Base-by-base conservation (phyloP, 2,329 filamentous ascomycete genomes). In the Arthrinium phaeospermum region DNA sequence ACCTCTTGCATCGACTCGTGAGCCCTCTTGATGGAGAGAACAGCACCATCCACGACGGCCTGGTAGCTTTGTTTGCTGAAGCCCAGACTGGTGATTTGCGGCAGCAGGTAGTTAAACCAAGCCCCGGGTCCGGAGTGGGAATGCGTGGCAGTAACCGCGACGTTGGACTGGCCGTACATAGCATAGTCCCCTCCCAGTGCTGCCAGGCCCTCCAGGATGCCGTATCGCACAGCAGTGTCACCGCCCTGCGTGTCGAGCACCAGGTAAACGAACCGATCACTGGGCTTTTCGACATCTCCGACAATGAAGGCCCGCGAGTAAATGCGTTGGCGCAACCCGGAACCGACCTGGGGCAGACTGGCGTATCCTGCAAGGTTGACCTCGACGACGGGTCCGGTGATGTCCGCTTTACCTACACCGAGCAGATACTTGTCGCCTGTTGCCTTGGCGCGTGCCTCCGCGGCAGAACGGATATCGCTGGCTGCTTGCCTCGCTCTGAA, bases 301-400 rank as follows among this genome's bases (percentile, higher is more conserved):
- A 98, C 85, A 76, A 98, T 96, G 82, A 98, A 98, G 44, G 95
- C 92, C 71, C 95, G 91, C 22, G 94, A 94, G 82, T 95, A 95
- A 30, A 98, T 86, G 71, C 95, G 89, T 83, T 98, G 95, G 64
- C 94, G 91, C 68, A 98, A 85, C 37, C 95, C 95, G 7, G 90
- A 91, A 67, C 95, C 95, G n/a, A 93, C 83, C 82, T 98, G 95
- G 61, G 89, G 89, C 19, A 90, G 85, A 80, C 94, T 91, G 41
- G 95, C 94, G 83, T 97, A 97, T 74, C 95, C 95, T 87, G 95
- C 96, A 82, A 98, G 89, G 79, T 94, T 94, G 82, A 98, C 91
- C 82, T 98, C 94, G 41, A 96, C 94, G 6, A 96, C 93, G 0
- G 94, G 94, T 4, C 93, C 87, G 1, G 87, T 89, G 74, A 89